A percentile compares a stretch with the other conserved stretches of the same genome.
Conservation (phyloP, 805 yeast species). For the Nakazawaea wyomingensis region DNA sequence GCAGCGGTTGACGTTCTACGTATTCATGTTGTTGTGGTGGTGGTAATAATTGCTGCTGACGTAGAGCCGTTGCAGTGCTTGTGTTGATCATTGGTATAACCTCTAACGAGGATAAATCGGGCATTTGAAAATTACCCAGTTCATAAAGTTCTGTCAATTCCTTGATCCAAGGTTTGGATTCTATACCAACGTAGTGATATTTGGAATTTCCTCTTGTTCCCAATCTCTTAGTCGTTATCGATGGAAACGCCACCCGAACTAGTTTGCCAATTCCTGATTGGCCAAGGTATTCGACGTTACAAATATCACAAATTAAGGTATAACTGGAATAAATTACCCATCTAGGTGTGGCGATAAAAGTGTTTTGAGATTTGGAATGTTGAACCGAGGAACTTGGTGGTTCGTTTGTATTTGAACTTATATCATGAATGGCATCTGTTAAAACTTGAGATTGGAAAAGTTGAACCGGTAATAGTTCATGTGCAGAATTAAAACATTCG, state of each 20-base stretch:
- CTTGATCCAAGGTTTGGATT: conserved; percentile 13
- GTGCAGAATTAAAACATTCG: conserved; percentile 17
- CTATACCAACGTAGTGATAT: conserved; percentile 77
- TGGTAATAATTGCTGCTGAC: not conserved
- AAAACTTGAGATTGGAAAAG: not conserved
- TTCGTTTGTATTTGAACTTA: conserved; percentile 4
- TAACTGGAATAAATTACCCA: conserved; percentile 20
- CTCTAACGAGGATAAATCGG: not conserved
- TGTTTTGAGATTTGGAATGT: conserved; percentile 2
- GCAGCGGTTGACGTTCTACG: too few species aligned
- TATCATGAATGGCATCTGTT: conserved; percentile 3
- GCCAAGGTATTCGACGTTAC: conserved; percentile 44
- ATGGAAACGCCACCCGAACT: conserved; percentile 60
- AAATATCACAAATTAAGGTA: conserved; percentile 18
- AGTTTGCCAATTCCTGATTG: conserved; percentile 75
- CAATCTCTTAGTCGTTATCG: conserved; percentile 62
- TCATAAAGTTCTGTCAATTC: conserved; percentile 3
- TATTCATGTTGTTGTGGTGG: not conserved
- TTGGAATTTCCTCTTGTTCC: conserved; percentile 78
- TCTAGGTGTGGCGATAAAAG: conserved; percentile 14
- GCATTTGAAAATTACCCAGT: conserved; percentile 3
- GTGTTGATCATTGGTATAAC: not conserved
- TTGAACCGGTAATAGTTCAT: conserved; percentile 3
- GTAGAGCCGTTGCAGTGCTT: not conserved
- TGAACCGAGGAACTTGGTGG: conserved; percentile 14